Conservation (phyloP, 768 basidiomycete genomes). For the Thelephora aurantiotincta region DNA sequence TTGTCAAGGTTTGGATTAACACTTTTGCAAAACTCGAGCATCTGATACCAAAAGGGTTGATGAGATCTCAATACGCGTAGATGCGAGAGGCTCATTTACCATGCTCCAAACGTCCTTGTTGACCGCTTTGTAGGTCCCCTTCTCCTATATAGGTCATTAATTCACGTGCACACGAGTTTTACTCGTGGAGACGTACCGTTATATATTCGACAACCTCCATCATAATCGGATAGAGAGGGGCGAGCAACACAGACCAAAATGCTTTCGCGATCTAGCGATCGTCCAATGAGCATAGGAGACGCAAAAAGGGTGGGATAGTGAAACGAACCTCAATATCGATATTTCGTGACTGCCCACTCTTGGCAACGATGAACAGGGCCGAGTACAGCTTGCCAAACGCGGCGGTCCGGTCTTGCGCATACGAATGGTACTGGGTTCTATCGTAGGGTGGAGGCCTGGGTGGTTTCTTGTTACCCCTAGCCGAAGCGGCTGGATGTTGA, state of each 20-base stretch:
- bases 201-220: conserved; percentile 55
- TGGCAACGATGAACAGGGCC: conserved; percentile 59
- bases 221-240: conserved; percentile 53
- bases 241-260: conserved; percentile 63
- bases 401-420: conserved; percentile 31
- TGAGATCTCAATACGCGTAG: not conserved
- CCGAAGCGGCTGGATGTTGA: conserved; percentile 8
- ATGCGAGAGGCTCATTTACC: conserved; percentile 31
- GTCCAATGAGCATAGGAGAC: not conserved
- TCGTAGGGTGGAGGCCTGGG: conserved; percentile 38
- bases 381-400: conserved; percentile 54
- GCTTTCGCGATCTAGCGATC: conserved; percentile 46
- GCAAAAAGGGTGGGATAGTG: not conserved
- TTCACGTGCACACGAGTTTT: not conserved
- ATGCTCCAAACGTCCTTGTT: conserved; percentile 83
- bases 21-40: conserved; percentile 61
- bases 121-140: conserved; percentile 53
- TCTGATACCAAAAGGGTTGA: conserved; percentile 23
- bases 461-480: conserved; percentile 21
- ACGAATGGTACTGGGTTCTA: conserved; percentile 32
- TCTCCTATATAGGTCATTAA: conserved; percentile 18
- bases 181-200: conserved; percentile 24
- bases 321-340: conserved; percentile 68
- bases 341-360: conserved; percentile 55
- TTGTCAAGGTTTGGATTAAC: conserved; percentile 44